Conservation (phyloP, 306 rosid genomes). For the Cucumis melo region DNA sequence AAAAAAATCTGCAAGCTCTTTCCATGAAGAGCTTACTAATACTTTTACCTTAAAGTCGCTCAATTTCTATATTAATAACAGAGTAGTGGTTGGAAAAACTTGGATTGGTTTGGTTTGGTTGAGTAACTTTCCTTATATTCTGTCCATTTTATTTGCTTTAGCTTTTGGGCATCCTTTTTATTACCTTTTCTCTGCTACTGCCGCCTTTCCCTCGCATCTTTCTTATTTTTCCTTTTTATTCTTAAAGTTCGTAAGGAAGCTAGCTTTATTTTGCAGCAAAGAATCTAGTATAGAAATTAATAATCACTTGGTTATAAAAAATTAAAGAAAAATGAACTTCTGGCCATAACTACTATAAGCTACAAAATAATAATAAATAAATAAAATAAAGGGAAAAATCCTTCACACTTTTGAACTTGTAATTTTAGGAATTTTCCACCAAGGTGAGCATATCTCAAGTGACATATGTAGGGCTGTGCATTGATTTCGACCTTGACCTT, state of each 20-base stretch:
- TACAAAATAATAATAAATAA: no score
- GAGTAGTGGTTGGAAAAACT: neutral
- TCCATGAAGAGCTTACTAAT: neutral
- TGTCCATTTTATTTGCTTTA: neutral
- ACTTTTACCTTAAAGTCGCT: neutral
- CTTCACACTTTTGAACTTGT: no score
- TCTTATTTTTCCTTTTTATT: conserved; percentile 12
- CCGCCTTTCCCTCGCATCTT: conserved; percentile 4
- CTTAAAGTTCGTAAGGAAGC: neutral
- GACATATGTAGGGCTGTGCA: no score
- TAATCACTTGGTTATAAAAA: neutral
- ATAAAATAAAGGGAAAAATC: no score
- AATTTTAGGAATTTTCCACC: no score
- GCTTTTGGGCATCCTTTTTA: conserved; percentile 7
- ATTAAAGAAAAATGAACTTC: neutral
- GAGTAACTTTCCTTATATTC: neutral
- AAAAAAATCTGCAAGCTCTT: neutral
- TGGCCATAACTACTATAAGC: no score
- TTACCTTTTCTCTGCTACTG: conserved; percentile 7
- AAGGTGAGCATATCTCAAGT: no score
- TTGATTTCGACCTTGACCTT: no score
- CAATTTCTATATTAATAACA: neutral
- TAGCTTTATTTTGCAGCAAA: conserved; percentile 9
- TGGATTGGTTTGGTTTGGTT: neutral
- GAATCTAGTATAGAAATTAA: neutral